These are phyloP conservation scores for Colletotrichum lini DNA, from an alignment of 2,329 filamentous ascomycete genomes.

Conservation along the genomic window DNA sequence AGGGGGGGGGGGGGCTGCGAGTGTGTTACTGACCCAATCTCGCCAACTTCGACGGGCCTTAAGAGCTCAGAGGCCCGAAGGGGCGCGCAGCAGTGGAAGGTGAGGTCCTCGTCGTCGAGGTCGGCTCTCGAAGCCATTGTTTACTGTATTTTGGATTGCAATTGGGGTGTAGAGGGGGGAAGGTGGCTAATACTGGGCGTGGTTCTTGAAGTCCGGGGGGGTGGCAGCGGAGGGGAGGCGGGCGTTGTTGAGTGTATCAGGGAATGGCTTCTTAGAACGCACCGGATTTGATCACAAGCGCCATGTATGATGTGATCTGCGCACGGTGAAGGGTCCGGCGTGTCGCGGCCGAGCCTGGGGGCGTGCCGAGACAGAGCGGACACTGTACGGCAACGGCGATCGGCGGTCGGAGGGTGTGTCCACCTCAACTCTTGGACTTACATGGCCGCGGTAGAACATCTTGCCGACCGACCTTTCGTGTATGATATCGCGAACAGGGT, in stretches of 20 bases:
- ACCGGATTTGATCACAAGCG: conserved; percentile 25
- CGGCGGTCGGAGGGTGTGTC: conserved; percentile 5
- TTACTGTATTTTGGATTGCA: not conserved
- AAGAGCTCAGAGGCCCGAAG: conserved; percentile 52
- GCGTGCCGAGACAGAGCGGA: not conserved
- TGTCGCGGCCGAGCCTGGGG: not conserved
- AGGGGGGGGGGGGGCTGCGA: not conserved
- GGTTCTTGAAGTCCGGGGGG: too few species aligned
- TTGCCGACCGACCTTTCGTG: too few species aligned
- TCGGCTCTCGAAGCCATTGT: conserved; percentile 1
- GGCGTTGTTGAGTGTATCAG: too few species aligned
- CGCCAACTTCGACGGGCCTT: conserved; percentile 61
- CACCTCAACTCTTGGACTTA: not conserved
- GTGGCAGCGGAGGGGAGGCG: too few species aligned
- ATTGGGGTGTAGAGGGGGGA: not conserved
- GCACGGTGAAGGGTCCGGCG: not conserved
- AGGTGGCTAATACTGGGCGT: too few species aligned
- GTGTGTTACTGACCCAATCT: conserved; percentile 52
- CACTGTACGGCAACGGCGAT: conserved; percentile 21
- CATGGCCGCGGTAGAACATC: too few species aligned
- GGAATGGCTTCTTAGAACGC: not conserved
- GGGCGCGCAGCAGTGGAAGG: conserved; percentile 56
- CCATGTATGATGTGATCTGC: conserved; percentile 8
- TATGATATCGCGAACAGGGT: too few species aligned
- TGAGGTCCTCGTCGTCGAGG: conserved; percentile 55